phyloP scores from a whole-genome alignment of 345 rosid genomes.

The Gossypium herbaceum region DNA sequence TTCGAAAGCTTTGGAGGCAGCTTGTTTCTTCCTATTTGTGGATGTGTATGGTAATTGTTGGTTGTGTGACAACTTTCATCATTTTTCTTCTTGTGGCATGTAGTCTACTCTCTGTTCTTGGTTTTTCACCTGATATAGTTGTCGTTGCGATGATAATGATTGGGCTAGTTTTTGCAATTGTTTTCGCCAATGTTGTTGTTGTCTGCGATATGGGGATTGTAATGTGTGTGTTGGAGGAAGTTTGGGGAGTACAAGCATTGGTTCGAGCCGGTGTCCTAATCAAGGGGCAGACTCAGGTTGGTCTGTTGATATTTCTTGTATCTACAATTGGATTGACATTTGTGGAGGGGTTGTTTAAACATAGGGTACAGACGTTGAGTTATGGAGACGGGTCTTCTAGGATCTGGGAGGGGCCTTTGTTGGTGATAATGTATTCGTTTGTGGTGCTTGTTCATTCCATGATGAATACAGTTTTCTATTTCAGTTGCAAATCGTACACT shows the following conservation, averaged over 20 bases:
- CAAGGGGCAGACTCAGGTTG: constrained; percentile 85
- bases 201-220: constrained; percentile 71
- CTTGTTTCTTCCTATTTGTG: constrained; percentile 60
- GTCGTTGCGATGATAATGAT: constrained; percentile 50
- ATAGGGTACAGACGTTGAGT: constrained; percentile 84
- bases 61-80: constrained; percentile 57
- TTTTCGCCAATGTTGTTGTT: constrained; percentile 67
- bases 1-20: constrained; percentile 63
- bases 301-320: constrained; percentile 71
- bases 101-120: constrained; percentile 47
- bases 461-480: constrained; percentile 86
- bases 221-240: constrained; percentile 80
- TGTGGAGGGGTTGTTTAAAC: constrained; percentile 86
- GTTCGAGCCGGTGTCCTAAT: constrained; percentile 57
- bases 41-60: constrained; percentile 54
- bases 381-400: constrained; percentile 92
- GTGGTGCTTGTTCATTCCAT: constrained; percentile 80
- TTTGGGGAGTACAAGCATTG: constrained; percentile 71
- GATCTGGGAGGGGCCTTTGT: constrained; percentile 91
- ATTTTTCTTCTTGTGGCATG: constrained; percentile 58
- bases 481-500: constrained; percentile 67
- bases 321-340: constrained; percentile 75
- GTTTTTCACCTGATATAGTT: constrained; percentile 49
- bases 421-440: constrained; percentile 85
- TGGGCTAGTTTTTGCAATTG: constrained; percentile 63